Evolutionary conservation across 2,329 filamentous ascomycete species (phyloP), one percentile per base, ranked within the genome.

Genomic region (Penicillium oxalicum): DNA sequence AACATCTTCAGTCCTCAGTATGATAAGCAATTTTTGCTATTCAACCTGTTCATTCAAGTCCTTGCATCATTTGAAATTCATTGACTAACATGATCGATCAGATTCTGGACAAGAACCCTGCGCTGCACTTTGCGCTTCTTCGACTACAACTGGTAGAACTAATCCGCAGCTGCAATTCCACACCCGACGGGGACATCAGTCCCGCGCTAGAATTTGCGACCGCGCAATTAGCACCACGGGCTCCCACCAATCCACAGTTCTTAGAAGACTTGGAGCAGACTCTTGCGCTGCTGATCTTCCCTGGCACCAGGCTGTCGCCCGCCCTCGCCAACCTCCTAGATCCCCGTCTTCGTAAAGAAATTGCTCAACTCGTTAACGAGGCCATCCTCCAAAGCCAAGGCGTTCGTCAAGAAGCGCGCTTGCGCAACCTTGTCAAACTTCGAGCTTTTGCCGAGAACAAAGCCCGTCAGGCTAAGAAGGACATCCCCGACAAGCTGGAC

Each of bases 141-240:
- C 86, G 91, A 33, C 78, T 98, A 35, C 93, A 98, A 67, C 79
- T 98, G 5, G 87, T 98, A 48, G 93, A 98, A 72, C 78, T 97
- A 45, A 98, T 98, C 60, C 84, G 90, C 44, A 76, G 75, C 36
- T 90, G 87, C 69, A 88, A 82, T 47, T 75, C 79, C 9, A 76
- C 76, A 35, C 76, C 80, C 2, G 77, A 81, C 47, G 81, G 82
- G 28, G 88, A 95, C 59, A 90, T 95, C 46, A 81, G 75, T 7
- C 83, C 86, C 5, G 93, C 90, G 1, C 72, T 98, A 45, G 82
- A 84, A 50, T 98, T 98, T 70, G 93, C 93, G 1, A 90, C 87
- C 0, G 81, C 84, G 33, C 86, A 96, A 60, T 80, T 98, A 11
- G 90, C 89, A 9, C 91, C 93, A 4, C 83, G 89, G 47, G 93